Evolutionary conservation across 768 basidiomycete species (phyloP).

Genomic region (Glaciozyma martinii): DNA sequence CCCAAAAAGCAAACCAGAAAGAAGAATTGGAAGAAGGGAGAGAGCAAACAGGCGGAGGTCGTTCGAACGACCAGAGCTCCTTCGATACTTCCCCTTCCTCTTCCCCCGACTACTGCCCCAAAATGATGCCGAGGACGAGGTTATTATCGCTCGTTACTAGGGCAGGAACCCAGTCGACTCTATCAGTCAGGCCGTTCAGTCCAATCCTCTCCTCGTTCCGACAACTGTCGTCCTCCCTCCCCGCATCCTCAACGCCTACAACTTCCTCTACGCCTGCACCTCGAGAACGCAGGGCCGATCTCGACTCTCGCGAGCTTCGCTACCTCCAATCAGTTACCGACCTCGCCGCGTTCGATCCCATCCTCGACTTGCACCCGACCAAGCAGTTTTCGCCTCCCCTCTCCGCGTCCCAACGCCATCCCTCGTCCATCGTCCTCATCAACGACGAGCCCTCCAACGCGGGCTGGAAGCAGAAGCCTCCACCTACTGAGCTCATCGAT

Average conservation of each 20-base stretch:
- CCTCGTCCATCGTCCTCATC: slow-evolving; percentile 12
- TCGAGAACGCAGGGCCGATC: slow-evolving; percentile 12
- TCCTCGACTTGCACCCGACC: slow-evolving; percentile 23
- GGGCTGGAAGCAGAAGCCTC: slow-evolving; percentile 17
- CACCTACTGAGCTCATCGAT: slow-evolving; percentile 19
- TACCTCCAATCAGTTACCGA: slow-evolving; percentile 19
- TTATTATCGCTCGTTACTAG: too few relatives aligned
- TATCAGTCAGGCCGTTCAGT: too few relatives aligned
- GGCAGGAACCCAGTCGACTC: too few relatives aligned
- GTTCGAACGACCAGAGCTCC: too few relatives aligned
- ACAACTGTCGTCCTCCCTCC: neutral
- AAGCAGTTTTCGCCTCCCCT: neutral
- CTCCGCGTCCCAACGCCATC: slow-evolving; percentile 21
- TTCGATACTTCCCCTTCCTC: too few relatives aligned
- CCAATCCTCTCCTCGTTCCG: too few relatives aligned
- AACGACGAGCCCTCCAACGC: slow-evolving; percentile 17
- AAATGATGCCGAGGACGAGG: too few relatives aligned
- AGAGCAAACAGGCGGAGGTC: too few relatives aligned
- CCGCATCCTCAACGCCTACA: neutral
- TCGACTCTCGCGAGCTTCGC: slow-evolving; percentile 3
- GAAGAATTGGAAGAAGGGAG: too few relatives aligned
- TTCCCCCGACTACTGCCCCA: too few relatives aligned
- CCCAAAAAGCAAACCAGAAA: too few relatives aligned
- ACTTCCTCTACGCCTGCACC: neutral
- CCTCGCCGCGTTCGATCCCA: slow-evolving; percentile 19